Evolutionary conservation across 306 rosid species (phyloP).

Genomic region (Prunus campanulata): DNA sequence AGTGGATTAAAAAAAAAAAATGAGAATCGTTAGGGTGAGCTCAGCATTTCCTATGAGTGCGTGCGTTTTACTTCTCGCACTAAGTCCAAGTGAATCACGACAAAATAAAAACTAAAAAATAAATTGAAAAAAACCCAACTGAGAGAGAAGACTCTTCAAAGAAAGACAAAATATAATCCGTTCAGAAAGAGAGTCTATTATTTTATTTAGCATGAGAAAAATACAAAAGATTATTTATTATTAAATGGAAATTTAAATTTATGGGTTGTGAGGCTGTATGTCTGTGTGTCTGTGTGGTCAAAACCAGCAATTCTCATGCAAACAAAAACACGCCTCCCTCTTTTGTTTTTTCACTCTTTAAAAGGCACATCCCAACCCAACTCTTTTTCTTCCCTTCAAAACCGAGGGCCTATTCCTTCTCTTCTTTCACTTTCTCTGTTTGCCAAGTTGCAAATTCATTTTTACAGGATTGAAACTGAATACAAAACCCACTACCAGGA

Average conservation of each 20-base stretch:
- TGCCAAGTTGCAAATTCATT: slow-evolving; percentile 30
- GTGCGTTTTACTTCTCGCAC: slow-evolving; percentile 16
- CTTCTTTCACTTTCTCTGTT: slow-evolving; percentile 32
- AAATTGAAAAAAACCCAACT: background rate
- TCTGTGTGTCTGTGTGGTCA: background rate
- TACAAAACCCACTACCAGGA: slow-evolving; percentile 28
- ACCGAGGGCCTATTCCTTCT: slow-evolving; percentile 20
- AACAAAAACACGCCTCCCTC: slow-evolving; percentile 9
- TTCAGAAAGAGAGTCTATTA: background rate
- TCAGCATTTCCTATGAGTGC: slow-evolving; percentile 19
- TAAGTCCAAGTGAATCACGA: slow-evolving; percentile 18
- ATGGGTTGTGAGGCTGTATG: slow-evolving; percentile 3
- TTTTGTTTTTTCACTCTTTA: slow-evolving; percentile 23
- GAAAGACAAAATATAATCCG: slow-evolving; percentile 12
- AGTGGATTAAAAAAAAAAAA: too few species aligned
- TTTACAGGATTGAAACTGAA: slow-evolving; percentile 20
- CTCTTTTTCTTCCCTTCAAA: slow-evolving; percentile 11
- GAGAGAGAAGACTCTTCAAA: background rate
- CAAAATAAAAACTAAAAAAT: slow-evolving; percentile 4
- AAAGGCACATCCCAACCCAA: slow-evolving; percentile 21
- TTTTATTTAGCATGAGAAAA: background rate
- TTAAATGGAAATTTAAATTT: background rate
- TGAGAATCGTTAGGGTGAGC: slow-evolving; percentile 5
- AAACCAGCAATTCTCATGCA: slow-evolving; percentile 31
- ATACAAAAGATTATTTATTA: background rate